Evolutionary conservation across 1,284 basidiomycete genomes (phyloP).

Genomic region (Ganoderma lingzhi): DNA sequence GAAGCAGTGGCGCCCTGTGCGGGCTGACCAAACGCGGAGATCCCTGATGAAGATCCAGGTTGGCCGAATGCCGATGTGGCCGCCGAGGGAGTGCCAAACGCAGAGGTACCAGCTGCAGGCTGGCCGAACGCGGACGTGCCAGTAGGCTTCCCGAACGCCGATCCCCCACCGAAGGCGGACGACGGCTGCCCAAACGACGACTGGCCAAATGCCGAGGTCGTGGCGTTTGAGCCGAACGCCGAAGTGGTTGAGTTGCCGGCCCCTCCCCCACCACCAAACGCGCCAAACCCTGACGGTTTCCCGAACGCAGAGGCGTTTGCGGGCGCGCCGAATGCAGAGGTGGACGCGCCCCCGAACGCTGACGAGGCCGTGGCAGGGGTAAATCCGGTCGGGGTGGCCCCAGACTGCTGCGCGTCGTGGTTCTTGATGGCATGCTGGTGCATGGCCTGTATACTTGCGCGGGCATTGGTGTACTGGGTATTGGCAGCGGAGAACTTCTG

Average conservation of each 20-base stretch:
- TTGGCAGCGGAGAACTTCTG: constrained; percentile 52
- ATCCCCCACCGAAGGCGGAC: constrained; percentile 2
- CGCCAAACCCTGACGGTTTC: constrained; percentile 44
- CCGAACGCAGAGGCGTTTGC: constrained; percentile 49
- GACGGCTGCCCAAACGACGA: constrained; percentile 13
- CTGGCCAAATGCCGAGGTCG: constrained; percentile 43
- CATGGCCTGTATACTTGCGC: constrained; percentile 55
- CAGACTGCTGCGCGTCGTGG: constrained; percentile 33
- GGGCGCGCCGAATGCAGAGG: constrained; percentile 39
- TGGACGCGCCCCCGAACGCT: constrained; percentile 21
- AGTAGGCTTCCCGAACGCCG: constrained; percentile 27
- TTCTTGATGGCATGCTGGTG: constrained; percentile 58
- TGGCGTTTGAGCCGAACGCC: constrained; percentile 36
- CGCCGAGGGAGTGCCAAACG: constrained; percentile 47
- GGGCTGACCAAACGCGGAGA: constrained; percentile 40
- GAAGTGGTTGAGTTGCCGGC: constrained; percentile 43
- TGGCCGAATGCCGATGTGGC: constrained; percentile 29
- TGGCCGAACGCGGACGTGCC: constrained; percentile 40
- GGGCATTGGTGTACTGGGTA: constrained; percentile 53
- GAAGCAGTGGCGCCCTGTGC: constrained; percentile 24
- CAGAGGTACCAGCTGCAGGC: constrained; percentile 37
- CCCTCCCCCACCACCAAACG: constrained; percentile 25
- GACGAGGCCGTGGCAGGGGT: constrained; percentile 28
- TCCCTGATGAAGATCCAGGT: constrained; percentile 14
- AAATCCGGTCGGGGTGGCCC: constrained; percentile 31